phyloP scores from a whole-genome alignment of 345 rosid species.

The Angophora floribunda region DNA sequence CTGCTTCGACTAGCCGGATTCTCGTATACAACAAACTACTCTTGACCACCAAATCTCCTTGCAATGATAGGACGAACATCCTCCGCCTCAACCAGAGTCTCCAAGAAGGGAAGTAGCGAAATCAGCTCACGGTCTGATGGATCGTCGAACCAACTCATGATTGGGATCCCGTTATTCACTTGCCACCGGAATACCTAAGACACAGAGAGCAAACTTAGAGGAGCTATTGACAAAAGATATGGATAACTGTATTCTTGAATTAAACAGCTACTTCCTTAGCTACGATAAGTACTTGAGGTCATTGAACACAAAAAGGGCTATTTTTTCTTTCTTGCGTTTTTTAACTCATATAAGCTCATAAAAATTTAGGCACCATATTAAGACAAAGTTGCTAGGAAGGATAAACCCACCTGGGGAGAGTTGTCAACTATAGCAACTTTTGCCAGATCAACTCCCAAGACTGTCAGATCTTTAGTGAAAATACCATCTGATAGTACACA shows the following conservation, averaged over 20 bases:
- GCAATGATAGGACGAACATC: slow-evolving; percentile 94
- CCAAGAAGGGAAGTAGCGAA: slow-evolving; percentile 86
- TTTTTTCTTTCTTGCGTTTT: background rate
- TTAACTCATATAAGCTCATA: background rate
- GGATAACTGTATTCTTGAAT: background rate
- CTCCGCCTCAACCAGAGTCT: slow-evolving; percentile 70
- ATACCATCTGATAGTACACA: slow-evolving; percentile 7
- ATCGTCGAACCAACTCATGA: slow-evolving; percentile 94
- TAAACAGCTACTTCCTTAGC: background rate
- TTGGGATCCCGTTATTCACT: slow-evolving; percentile 92
- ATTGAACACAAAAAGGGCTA: background rate
- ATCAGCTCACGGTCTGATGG: slow-evolving; percentile 77
- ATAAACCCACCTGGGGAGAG: slow-evolving; percentile 8
- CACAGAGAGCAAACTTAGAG: slow-evolving; percentile 44
- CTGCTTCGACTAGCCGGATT: background rate
- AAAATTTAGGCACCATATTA: background rate
- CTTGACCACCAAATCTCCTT: slow-evolving; percentile 71
- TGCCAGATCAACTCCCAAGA: slow-evolving; percentile 7
- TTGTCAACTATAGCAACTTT: slow-evolving; percentile 10
- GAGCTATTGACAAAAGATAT: background rate
- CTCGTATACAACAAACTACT: slow-evolving; percentile 6
- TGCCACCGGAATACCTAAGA: slow-evolving; percentile 52
- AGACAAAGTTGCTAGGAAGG: background rate
- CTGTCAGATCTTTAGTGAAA: slow-evolving; percentile 12
- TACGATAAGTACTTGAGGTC: background rate